Base-by-base conservation (phyloP, 2,329 filamentous ascomycete genomes). In the Chrysosporium keratinophilum region DNA sequence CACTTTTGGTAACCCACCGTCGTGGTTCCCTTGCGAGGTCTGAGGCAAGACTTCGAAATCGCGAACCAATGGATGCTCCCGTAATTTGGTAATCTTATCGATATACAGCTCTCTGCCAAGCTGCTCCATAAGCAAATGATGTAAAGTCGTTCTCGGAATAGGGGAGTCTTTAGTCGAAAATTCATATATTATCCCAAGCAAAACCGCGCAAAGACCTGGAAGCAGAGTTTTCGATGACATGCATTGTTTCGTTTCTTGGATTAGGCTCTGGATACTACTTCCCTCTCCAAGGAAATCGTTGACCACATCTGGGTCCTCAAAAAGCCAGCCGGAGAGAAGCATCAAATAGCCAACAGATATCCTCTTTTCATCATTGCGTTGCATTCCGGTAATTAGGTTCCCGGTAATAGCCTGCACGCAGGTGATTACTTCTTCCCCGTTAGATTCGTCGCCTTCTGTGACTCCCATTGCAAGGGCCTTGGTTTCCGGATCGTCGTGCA, bases 161-260 rank as follows among this genome's bases (percentile, higher is more conserved):
- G 93, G 88, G 0, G 91, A 97, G 69, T 98, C 93, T 66, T 95
- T 95, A 0, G 91, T 96, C 9, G 91, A 97, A 64, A 97, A 98
- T 64, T 98, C 93, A 66, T 97, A 98, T 3, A 93, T 78, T 17
- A 94, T 84, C 9, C 91, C 93, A 1, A 97, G 76, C 0, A 98
- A 73, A 65, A 89, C 82, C 14, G 89, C 85, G 65, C 86, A 88
- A 11, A 98, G 76, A 1, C 93, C 93, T 59, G 88, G 85, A 12
- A 91, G 77, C 33, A 95, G 74, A 17, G 80, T 74, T 56, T 82
- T 83, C 11, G 81, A 81, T 28, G 77, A 70, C 64, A 74, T 64
- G 60, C 77, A 72, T 56, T 83, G 80, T 58, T 83, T 83, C 40
- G 87, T 82, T 28, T 83, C 80, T 62, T 93, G 86, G 12, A 93